A percentile compares a stretch with the other conserved stretches of the same genome.
Evolutionary conservation across 306 rosid species (phyloP).

Genomic region (Medicago truncatula): MtrunA17r5.0-ANR NC_053049.1:47097501-47098000

Average conservation of each 20-base stretch:
- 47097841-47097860: not conserved
- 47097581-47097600: constrained; percentile 22
- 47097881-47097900: too few relatives aligned
- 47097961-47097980: not conserved
- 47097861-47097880: too few relatives aligned
- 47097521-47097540: constrained; percentile 18
- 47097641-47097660: constrained; percentile 9
- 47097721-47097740: constrained; percentile 9
- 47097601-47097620: constrained; percentile 10
- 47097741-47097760: constrained; percentile 8
- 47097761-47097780: not conserved
- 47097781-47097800: constrained; percentile 18
- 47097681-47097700: not conserved
- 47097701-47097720: constrained; percentile 37
- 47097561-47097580: constrained; percentile 37
- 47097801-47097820: constrained; percentile 27
- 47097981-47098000: not conserved
- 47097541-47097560: constrained; percentile 34
- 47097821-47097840: not conserved
- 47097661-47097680: constrained; percentile 27
- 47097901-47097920: too few relatives aligned
- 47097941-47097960: not conserved
- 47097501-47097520: constrained; percentile 24
- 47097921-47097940: not conserved
- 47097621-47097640: constrained; percentile 19